Base-by-base conservation (phyloP, 257 asterid genomes). In the Craterostigma plantagineum region DNA sequence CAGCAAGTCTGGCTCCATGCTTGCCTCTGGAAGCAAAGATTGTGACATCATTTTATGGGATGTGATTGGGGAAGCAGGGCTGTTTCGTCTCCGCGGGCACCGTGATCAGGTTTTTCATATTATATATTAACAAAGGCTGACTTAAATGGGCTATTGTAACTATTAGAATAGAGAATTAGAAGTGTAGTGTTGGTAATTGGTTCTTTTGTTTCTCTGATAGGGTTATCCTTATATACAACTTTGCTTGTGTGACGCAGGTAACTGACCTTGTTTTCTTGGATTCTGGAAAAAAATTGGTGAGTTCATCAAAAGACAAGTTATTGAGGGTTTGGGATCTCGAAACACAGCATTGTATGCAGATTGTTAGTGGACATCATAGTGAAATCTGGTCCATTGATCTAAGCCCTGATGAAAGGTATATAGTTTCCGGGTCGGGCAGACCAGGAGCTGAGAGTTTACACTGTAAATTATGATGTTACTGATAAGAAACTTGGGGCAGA, bases 1-100 rank as follows among this genome's bases (percentile, higher is more conserved):
- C 63, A 79, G 79, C 66, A 72, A 76, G 59, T 68, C 63, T 37
- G 98, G 92, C 35, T 79, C 98, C 44, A 38, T 74, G 49, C 82
- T 87, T 54, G 98, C 93, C 46, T 87, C 98, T 35, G 98, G 98
- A 51, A 76, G 98, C 76, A 82, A 82, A 75, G 98, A 87, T 60
- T 74, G 72, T 58, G 95, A 82, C 56, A 64, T 87, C 46, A 82
- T 87, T 57, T 60, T 87, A 52, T 87, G 98, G 98, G 98, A 87
- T 56, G 93, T 76, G 30, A 71, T 82, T 55, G 90, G 91, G 33
- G 95, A 87, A 66, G 70, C 81, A 18, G 98, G 98, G 11, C 80
- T 87, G 5, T 87, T 71, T 73, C 85, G 98, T 34, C 86, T 82
- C 34, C 83, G 84, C 42, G 98, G 98, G 49, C 98, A 87, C 60